These are phyloP conservation scores for Penicillium brevicompactum DNA, from an alignment of 2,329 filamentous ascomycete species.

Conservation along the genomic window DNA sequence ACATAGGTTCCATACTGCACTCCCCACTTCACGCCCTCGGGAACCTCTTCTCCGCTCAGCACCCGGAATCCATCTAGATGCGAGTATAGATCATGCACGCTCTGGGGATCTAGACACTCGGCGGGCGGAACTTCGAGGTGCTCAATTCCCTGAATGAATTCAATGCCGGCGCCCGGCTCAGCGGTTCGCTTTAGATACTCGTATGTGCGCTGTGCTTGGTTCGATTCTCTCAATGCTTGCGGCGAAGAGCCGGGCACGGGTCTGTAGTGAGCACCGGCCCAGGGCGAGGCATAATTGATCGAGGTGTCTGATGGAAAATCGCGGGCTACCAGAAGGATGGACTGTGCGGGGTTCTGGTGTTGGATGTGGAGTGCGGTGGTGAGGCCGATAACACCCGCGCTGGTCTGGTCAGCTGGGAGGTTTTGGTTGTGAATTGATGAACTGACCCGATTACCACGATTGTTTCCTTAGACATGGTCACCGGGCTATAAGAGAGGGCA, in stretches of 20 bases:
- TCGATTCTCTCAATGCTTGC: conserved; percentile 38
- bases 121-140: conserved; percentile 43
- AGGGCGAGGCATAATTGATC: conserved; percentile 49
- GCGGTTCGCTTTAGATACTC: conserved; percentile 35
- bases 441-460: conserved; percentile 42
- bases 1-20: conserved; percentile 45
- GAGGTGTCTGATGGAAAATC: conserved; percentile 44
- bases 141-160: conserved; percentile 43
- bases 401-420: conserved; percentile 20
- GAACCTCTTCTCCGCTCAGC: conserved; percentile 32
- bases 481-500: not conserved
- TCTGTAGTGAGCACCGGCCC: conserved; percentile 52
- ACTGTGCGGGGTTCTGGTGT: conserved; percentile 29
- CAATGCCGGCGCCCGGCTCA: conserved; percentile 41
- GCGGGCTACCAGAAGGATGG: conserved; percentile 43
- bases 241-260: conserved; percentile 45
- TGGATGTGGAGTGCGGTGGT: conserved; percentile 40
- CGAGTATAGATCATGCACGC: conserved; percentile 32
- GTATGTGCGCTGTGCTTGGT: conserved; percentile 43
- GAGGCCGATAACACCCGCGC: conserved; percentile 45
- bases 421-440: not conserved
- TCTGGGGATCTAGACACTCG: conserved; percentile 35
- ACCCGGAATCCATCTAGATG: conserved; percentile 40
- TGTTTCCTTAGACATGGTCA: conserved; percentile 32
- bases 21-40: conserved; percentile 42